A percentile compares a stretch with the other conserved stretches of the same genome.
These are phyloP conservation scores for Psilocybe sp. DNA, from an alignment of 768 basidiomycete genomes.

Conservation along the genomic window DNA sequence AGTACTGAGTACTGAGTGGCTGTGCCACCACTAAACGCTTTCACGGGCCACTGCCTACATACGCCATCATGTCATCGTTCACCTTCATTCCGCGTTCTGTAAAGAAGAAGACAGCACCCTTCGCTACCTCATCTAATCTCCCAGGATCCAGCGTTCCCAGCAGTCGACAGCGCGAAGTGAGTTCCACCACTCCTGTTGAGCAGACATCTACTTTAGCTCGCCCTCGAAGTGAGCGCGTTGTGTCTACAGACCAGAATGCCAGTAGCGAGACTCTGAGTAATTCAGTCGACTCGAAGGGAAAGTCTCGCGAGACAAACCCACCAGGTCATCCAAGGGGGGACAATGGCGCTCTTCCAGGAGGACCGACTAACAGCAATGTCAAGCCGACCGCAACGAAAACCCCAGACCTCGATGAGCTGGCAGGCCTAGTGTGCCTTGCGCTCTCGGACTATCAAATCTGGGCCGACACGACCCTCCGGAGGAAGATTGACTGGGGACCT, in stretches of 20 bases:
- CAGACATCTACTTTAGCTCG: neutral
- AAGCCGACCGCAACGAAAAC: neutral
- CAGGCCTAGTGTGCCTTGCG: slow-evolving; percentile 50
- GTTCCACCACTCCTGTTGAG: slow-evolving; percentile 3
- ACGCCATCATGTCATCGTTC: slow-evolving; percentile 18
- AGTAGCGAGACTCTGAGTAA: too few species aligned
- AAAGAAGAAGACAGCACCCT: slow-evolving; percentile 13
- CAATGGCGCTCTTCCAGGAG: slow-evolving; percentile 8
- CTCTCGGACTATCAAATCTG: slow-evolving; percentile 74
- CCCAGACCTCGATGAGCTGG: slow-evolving; percentile 40
- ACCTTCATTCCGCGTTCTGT: slow-evolving; percentile 26
- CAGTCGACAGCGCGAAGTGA: slow-evolving; percentile 8
- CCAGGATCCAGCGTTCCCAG: neutral
- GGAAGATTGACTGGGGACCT: slow-evolving; percentile 35
- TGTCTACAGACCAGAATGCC: too few species aligned
- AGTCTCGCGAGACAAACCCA: too few species aligned
- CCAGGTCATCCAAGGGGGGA: slow-evolving; percentile 10
- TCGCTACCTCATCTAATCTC: too few species aligned
- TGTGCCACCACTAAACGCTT: neutral
- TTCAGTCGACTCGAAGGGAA: too few species aligned
- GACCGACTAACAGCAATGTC: neutral
- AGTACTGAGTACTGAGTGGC: neutral
- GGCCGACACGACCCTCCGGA: slow-evolving; percentile 53
- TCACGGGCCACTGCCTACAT: neutral
- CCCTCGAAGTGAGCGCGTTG: too few species aligned